Base-by-base conservation (phyloP, 1,284 basidiomycete genomes). In the Retiboletus flavoniger region DNA sequence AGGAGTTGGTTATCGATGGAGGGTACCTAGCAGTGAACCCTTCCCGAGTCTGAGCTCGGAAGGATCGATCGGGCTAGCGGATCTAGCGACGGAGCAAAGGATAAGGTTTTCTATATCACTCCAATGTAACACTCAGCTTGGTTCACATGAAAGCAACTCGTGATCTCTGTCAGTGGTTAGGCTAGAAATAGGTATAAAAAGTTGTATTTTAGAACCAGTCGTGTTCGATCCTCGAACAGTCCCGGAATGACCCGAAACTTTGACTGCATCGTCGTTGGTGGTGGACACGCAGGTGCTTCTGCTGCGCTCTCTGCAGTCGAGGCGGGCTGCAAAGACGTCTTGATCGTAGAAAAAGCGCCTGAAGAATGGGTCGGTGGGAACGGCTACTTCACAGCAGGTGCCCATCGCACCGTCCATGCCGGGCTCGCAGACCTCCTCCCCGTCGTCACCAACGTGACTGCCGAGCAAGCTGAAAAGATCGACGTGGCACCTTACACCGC, bases 1-100 rank as follows among this genome's bases (percentile, higher is more conserved):
- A 89, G 63, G 85, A 90, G 61, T 76, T 91, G 41, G 70, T 82
- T 17, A 78, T 91, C 35, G 89, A 91, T 62, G 89, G 89, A 29
- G 87, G 89, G 2, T 88, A 80, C 65, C 58, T 82, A 4, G 78
- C 82, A n/a, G 85, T 89, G 29, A 91, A 91, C 63, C 89, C 89
- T 36, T 76, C 78, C 6, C 49, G 55, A 14, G 19, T 58, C 7
- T 69, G 54, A 68, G 11, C 21, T 24, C 32, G 19, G 11, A 42
- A 14, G 13, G 19, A 16, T 24, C 21, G 9, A 19, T 41, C 28
- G 4, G 3, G 14, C 7, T n/a, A 28, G 11, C 1, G n/a, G 29
- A 46, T 38, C 9, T n/a, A 32, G 32, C 21, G 28, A 14, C 7
- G 39, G 28, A 35, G 24, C 10, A 24, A 39, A 0, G 8, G 14